A percentile compares a stretch with the other conserved stretches of the same genome.
phyloP scores from a whole-genome alignment of 2,329 filamentous ascomycete genomes.

The Cadophora malorum region DNA sequence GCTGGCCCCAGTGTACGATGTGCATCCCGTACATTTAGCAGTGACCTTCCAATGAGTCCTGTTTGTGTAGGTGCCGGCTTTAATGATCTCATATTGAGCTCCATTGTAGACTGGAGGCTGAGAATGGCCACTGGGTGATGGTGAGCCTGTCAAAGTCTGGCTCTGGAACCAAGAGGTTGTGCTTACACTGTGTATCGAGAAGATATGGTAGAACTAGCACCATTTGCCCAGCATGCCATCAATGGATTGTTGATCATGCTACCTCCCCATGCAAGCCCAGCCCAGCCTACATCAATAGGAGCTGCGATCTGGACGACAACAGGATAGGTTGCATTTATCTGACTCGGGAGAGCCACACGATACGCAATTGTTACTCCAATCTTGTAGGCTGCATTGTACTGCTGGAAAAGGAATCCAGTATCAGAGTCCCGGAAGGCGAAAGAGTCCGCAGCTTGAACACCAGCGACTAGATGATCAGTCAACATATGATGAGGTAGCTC shows the following conservation, averaged over 20 bases:
- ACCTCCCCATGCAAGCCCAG: slow-evolving; percentile 32
- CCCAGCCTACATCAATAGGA: slow-evolving; percentile 30
- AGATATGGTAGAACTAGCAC: slow-evolving; percentile 21
- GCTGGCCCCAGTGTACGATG: slow-evolving; percentile 15
- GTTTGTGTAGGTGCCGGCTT: slow-evolving; percentile 31
- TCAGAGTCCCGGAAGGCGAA: slow-evolving; percentile 25
- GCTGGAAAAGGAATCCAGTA: slow-evolving; percentile 32
- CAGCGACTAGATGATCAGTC: slow-evolving; percentile 1
- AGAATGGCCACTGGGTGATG: slow-evolving; percentile 8
- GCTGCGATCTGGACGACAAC: slow-evolving; percentile 30
- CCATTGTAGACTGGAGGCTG: slow-evolving; percentile 22
- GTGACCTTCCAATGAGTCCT: slow-evolving; percentile 30
- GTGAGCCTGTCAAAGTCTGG: background rate
- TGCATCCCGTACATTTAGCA: slow-evolving; percentile 33
- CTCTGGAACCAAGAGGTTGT: background rate
- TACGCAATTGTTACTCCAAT: slow-evolving; percentile 20
- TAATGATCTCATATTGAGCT: slow-evolving; percentile 26
- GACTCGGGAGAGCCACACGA: slow-evolving; percentile 29
- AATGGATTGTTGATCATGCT: slow-evolving; percentile 28
- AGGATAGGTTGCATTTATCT: slow-evolving; percentile 25
- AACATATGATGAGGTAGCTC: slow-evolving; percentile 7
- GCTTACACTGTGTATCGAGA: slow-evolving; percentile 29
- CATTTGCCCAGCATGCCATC: slow-evolving; percentile 28
- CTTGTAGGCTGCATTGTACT: slow-evolving; percentile 24
- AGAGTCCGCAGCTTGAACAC: slow-evolving; percentile 24